Evolutionary conservation across 2,329 filamentous ascomycete genomes (phyloP), one percentile per base, ranked within the genome.

Genomic region (Penicillium sp.): DNA sequence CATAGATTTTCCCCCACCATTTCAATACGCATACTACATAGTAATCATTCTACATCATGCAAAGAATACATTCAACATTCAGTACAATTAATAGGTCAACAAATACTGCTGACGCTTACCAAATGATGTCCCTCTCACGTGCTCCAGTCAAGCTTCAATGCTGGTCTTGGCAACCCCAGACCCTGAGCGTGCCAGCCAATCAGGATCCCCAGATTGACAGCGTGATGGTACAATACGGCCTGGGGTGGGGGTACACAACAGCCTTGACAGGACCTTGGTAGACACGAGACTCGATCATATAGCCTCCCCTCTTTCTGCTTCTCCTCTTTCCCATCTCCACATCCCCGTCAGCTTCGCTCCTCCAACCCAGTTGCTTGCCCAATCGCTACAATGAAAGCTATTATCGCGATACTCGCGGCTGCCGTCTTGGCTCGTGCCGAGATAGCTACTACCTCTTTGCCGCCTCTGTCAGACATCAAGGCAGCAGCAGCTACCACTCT

Each of bases 401-500:
- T 64, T 27, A 42, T 58, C 26, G 43, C 54, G 23, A 26, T 69
- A 27, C 48, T 71, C 37, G 58, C 56, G 9, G 54, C 51, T 26
- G 65, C 61, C 40, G 48, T 61, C 33, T 29, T 62, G 45, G 61
- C 56, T 26, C 46, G 46, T 21, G 67, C 68, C 27, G 59, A 67
- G 46, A 51, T 59, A 18, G 58, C 61, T 36, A 68, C 66, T 13
- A 53, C 56, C 21, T 59, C 65, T 2, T 58, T 63, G 53, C 58
- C 68, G n/a, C 58, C 65, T 32, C 3, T 55, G 2, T 55, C 61
- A 7, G 63, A 67, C 26, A 69, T 69, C 46, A 46, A 52, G 9
- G 62, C 64, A 13, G 64, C 66, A 9, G 64, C 61, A 12, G 84
- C 84, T 7, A 87, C 82, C 1, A 84, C 84, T 9, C 77, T 79